Conservation (phyloP, 148 eudicot genomes). For the Silene uniflora region DNA sequence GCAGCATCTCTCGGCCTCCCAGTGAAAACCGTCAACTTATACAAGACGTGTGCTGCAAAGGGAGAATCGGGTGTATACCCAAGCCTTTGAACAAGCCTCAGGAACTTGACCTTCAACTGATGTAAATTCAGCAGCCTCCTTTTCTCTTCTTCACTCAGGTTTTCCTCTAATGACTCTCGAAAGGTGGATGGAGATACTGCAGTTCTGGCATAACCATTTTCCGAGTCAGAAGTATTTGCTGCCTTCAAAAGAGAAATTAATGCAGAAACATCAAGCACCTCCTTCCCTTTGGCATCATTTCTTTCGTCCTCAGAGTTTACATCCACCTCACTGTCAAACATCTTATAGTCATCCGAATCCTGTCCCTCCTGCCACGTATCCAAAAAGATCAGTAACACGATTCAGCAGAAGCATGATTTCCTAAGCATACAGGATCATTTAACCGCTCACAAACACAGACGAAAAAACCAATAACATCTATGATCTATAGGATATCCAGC, state of each 20-base stretch:
- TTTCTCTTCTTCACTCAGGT: no score
- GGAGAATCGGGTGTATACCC: constrained; percentile 52
- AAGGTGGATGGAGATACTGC: constrained; percentile 30
- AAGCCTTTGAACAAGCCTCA: constrained; percentile 80
- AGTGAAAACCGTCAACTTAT: constrained; percentile 61
- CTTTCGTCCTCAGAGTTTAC: constrained; percentile 76
- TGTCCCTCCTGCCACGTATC: background rate
- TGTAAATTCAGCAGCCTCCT: no score
- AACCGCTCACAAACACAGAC: no score
- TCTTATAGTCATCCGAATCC: background rate
- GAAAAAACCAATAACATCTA: no score
- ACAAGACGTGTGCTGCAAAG: constrained; percentile 66
- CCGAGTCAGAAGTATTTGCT: constrained; percentile 59
- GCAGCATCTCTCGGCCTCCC: constrained; percentile 39
- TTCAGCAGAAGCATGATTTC: background rate
- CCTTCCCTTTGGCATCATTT: constrained; percentile 68
- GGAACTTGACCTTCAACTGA: constrained; percentile 62
- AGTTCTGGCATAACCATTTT: constrained; percentile 63
- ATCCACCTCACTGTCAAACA: constrained; percentile 62
- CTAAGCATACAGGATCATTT: no score
- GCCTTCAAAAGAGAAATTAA: constrained; percentile 87
- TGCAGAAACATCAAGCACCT: constrained; percentile 75
- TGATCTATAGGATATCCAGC: no score
- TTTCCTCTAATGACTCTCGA: no score
- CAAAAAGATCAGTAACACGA: background rate